Evolutionary conservation across 1,139 yeast species (phyloP), one percentile per base, ranked within the genome.

Genomic region (Yamadazyma pseudoaaseri): DNA sequence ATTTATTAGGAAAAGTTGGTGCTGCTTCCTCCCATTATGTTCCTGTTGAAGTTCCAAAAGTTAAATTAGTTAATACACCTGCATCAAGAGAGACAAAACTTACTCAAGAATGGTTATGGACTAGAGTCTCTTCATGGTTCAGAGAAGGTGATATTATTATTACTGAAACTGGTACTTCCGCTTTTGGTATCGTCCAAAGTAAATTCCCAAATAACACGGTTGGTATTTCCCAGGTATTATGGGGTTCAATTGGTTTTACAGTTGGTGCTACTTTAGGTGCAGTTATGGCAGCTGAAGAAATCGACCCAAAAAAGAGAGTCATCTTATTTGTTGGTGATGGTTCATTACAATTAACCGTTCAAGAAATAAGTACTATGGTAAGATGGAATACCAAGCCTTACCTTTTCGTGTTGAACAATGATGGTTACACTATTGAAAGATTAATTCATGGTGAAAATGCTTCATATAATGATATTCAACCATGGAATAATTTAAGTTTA

Each of bases 171-270:
- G 95, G 96, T 64, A 86, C 96, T 27, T 81, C 95, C 22, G 86
- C 94, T 25, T 86, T 86, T 56, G 96, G 96, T 65, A 80, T 86
- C 47, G 76, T 82, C 48, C 85, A 81, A 56, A 73, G 92, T 29
- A 76, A 77, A 54, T 86, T 83, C 79, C 95, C 95, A 44, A 65
- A 73, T 52, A 66, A 80, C 57, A 72, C 81, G 29, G 63, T 76
- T 45, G 95, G 95, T 53, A 86, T 86, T 45, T 84, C 94, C 34
- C 95, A 86, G 65, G 94, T 86, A 30, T 70, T 86, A 54, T 86
- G 94, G 90, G 95, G 95, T 39, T 84, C 95, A 30, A 85, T 86
- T 60, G 96, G 95, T 52, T 86, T 70, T 70, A 79, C 95, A 20
- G 86, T 85, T 30, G 95, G 95, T 54, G 85, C 95, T 34, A 74